A percentile compares a stretch with the other conserved stretches of the same genome.
These are phyloP conservation scores for Macrophomina pseudophaseolina DNA, from an alignment of 2,329 filamentous ascomycete genomes.

Conservation along the genomic window DNA sequence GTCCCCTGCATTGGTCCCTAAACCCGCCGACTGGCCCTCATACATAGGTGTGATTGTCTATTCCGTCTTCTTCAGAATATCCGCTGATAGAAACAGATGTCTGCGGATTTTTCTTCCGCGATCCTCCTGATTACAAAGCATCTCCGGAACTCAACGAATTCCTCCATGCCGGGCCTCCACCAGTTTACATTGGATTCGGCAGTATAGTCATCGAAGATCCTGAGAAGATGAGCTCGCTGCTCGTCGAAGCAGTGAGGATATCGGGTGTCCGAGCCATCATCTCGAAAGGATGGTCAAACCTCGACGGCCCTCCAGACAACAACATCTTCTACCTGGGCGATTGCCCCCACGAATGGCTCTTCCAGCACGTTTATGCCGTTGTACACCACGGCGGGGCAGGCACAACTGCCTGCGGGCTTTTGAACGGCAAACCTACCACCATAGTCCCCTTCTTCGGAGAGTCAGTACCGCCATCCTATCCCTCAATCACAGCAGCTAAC, in stretches of 20 bases:
- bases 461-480: not conserved
- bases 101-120: conserved; percentile 55
- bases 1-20: conserved; percentile 50
- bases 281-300: conserved; percentile 59
- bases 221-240: conserved; percentile 48
- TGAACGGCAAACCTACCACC: conserved; percentile 57
- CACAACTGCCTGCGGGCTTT: conserved; percentile 61
- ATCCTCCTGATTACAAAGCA: conserved; percentile 44
- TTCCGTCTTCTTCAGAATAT: conserved; percentile 29
- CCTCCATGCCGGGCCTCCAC: conserved; percentile 52
- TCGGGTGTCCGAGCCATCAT: conserved; percentile 54
- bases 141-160: conserved; percentile 50
- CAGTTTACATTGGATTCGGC: conserved; percentile 63
- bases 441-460: conserved; percentile 65
- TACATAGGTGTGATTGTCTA: conserved; percentile 42
- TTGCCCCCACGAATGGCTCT: conserved; percentile 63
- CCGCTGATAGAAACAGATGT: conserved; percentile 36
- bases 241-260: conserved; percentile 53
- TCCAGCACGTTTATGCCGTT: conserved; percentile 60
- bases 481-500: too few relatives aligned
- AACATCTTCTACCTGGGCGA: conserved; percentile 59
- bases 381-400: conserved; percentile 66
- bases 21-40: conserved; percentile 48
- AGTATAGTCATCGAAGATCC: conserved; percentile 62
- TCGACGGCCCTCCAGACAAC: conserved; percentile 36